Percentiles rank a stretch among this genome's conserved stretches.
phyloP scores from a whole-genome alignment of 140 eudicot species.

The Bidens hawaiensis region DNA sequence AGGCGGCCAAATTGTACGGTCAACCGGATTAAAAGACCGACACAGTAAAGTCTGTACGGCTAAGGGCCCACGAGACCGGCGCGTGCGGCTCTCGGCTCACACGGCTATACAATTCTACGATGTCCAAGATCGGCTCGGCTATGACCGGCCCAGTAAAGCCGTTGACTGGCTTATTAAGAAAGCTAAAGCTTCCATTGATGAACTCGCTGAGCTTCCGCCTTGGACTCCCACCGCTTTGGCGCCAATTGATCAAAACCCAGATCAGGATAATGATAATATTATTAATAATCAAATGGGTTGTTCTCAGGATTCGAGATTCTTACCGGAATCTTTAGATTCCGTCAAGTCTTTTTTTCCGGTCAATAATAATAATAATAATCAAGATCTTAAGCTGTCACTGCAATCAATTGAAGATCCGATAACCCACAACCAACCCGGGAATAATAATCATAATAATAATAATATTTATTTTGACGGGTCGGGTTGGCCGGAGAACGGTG shows the following conservation, averaged over 20 bases:
- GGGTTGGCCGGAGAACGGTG: conserved; percentile 49
- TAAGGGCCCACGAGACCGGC: conserved; percentile 72
- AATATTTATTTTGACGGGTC: conserved; percentile 35
- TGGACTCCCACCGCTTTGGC: conserved; percentile 61
- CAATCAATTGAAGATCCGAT: conserved; percentile 61
- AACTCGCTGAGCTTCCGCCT: conserved; percentile 72
- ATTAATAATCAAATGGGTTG: conserved; percentile 13
- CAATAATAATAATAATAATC: conserved; percentile 21
- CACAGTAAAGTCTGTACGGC: conserved; percentile 84
- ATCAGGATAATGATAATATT: conserved; percentile 2
- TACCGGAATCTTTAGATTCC: conserved; percentile 65
- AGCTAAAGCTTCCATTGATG: conserved; percentile 65
- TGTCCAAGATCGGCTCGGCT: conserved; percentile 78
- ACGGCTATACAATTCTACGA: conserved; percentile 84
- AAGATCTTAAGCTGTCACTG: conserved; percentile 66
- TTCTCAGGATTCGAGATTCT: conserved; percentile 29
- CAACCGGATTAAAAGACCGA: conserved; percentile 72
- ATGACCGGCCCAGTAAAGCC: conserved; percentile 77
- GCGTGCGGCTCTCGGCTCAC: conserved; percentile 69
- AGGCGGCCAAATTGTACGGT: conserved; percentile 72
- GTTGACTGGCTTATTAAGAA: conserved; percentile 79
- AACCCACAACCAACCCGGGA: conserved; percentile 34
- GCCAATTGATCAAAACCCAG: conserved; percentile 28
- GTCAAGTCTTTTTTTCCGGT: conserved; percentile 77
- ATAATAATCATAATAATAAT: too few species aligned